Percentiles rank a stretch among this genome's conserved stretches.
Conservation (phyloP, 31 red algal genomes). For the Porphyra umbilicalis region DNA sequence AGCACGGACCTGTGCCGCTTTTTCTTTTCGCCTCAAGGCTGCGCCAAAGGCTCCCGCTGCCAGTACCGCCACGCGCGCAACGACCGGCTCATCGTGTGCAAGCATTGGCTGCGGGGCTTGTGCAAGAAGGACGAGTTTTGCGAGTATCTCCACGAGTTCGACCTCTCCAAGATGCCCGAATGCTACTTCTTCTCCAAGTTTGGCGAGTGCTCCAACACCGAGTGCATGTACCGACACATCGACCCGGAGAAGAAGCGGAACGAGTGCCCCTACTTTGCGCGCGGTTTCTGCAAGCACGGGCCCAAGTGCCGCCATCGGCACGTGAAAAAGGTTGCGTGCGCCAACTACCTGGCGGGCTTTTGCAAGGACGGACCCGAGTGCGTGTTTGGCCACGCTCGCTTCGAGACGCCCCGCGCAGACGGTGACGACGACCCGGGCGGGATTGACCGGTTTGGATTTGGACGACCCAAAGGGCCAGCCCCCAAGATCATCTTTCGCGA, state of each 20-base stretch:
- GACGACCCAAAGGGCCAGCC: not conserved
- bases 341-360: constrained; percentile 91
- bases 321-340: constrained; percentile 92
- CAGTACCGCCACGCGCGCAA: constrained; percentile 97
- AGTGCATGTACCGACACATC: constrained; percentile 96
- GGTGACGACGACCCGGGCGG: constrained; percentile 88
- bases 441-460: constrained; percentile 86
- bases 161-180: constrained; percentile 91
- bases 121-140: constrained; percentile 98
- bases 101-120: constrained; percentile 95
- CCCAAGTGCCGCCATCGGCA: constrained; percentile 95
- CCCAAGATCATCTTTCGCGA: not conserved
- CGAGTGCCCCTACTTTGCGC: constrained; percentile 97
- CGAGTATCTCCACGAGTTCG: constrained; percentile 95
- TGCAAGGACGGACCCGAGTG: constrained; percentile 96
- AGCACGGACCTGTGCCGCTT: constrained; percentile 82
- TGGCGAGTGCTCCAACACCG: constrained; percentile 94
- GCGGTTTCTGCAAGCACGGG: constrained; percentile 96
- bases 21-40: constrained; percentile 84
- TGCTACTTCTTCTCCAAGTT: constrained; percentile 99
- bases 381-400: constrained; percentile 95
- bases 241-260: constrained; percentile 91
- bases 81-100: constrained; percentile 95
- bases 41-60: constrained; percentile 79
- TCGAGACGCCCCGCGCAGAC: constrained; percentile 83